phyloP scores from a whole-genome alignment of 352 stramenopile genomes.

The Phytophthora rubi region DNA sequence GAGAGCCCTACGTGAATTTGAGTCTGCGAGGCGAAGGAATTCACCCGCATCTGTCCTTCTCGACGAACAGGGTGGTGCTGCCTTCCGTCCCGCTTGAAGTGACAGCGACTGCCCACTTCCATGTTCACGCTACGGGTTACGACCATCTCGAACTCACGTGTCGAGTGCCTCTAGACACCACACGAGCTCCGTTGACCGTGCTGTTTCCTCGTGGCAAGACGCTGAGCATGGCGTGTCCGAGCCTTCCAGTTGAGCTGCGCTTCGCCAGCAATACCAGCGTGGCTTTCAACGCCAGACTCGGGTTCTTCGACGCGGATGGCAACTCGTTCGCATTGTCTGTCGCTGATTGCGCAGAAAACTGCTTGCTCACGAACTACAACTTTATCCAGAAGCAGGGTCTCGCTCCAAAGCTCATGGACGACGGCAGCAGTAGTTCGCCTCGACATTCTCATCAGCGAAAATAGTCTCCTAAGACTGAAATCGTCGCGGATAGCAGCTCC shows the following conservation, averaged over 20 bases:
- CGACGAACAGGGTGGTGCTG: conserved; percentile 80
- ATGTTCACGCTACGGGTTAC: conserved; percentile 91
- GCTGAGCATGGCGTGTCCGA: conserved; percentile 83
- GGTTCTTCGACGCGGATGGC: conserved; percentile 93
- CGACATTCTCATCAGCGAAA: conserved; percentile 17
- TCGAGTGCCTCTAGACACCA: conserved; percentile 73
- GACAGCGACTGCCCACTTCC: conserved; percentile 62
- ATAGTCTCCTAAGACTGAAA: conserved; percentile 1
- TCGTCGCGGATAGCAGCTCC: neutral
- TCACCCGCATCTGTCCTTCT: conserved; percentile 93
- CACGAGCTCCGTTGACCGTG: conserved; percentile 83
- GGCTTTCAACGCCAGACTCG: conserved; percentile 90
- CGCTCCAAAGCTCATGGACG: conserved; percentile 15
- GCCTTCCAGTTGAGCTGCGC: conserved; percentile 86
- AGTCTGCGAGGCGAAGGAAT: conserved; percentile 85
- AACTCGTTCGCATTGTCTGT: conserved; percentile 88
- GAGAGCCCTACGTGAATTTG: conserved; percentile 85
- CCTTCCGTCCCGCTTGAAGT: conserved; percentile 91
- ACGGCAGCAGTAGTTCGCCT: conserved; percentile 1
- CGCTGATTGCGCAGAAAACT: conserved; percentile 91
- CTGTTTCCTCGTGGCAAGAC: conserved; percentile 91
- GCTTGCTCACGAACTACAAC: conserved; percentile 88
- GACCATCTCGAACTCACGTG: conserved; percentile 91
- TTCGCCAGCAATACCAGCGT: conserved; percentile 88
- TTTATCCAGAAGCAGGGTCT: conserved; percentile 74